Conservation (phyloP, 2,329 filamentous ascomycete genomes). For the Claviceps sp. region DNA sequence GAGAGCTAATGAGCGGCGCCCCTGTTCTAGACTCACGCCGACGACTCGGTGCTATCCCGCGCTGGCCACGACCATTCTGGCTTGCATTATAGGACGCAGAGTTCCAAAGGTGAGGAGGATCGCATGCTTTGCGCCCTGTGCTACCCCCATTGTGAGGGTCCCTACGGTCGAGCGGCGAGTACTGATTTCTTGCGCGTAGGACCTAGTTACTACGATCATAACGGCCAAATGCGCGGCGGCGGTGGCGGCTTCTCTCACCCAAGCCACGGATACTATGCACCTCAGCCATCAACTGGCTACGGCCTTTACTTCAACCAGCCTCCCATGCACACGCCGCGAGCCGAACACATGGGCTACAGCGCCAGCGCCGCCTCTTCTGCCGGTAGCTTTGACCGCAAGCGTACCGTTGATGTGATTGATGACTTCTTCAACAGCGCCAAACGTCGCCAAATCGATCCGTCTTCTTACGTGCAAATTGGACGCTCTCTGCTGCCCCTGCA, state of each 20-base stretch:
- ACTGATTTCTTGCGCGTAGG: slow-evolving; percentile 23
- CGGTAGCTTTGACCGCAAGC: slow-evolving; percentile 59
- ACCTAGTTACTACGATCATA: slow-evolving; percentile 51
- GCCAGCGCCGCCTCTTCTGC: slow-evolving; percentile 18
- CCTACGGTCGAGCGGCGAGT: not conserved
- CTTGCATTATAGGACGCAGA: slow-evolving; percentile 40
- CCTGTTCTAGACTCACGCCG: slow-evolving; percentile 60
- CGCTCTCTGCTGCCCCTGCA: slow-evolving; percentile 77
- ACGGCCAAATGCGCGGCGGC: slow-evolving; percentile 43
- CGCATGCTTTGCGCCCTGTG: not conserved
- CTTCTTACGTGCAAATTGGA: slow-evolving; percentile 82
- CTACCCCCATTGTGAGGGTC: slow-evolving; percentile 7
- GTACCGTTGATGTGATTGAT: slow-evolving; percentile 75
- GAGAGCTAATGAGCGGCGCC: slow-evolving; percentile 10
- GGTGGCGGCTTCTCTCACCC: slow-evolving; percentile 43
- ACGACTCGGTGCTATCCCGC: slow-evolving; percentile 66
- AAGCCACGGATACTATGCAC: slow-evolving; percentile 44
- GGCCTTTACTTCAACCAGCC: slow-evolving; percentile 70
- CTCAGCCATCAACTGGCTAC: slow-evolving; percentile 42
- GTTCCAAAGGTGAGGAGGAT: slow-evolving; percentile 35
- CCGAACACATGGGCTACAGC: slow-evolving; percentile 52
- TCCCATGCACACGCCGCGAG: slow-evolving; percentile 36
- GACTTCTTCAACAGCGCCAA: slow-evolving; percentile 92
- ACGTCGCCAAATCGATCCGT: slow-evolving; percentile 77
- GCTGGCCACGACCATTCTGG: slow-evolving; percentile 38